Percentiles rank a stretch among this genome's conserved stretches.
Conservation (phyloP, 2,329 filamentous ascomycete genomes). For the Colletotrichum lini region DNA sequence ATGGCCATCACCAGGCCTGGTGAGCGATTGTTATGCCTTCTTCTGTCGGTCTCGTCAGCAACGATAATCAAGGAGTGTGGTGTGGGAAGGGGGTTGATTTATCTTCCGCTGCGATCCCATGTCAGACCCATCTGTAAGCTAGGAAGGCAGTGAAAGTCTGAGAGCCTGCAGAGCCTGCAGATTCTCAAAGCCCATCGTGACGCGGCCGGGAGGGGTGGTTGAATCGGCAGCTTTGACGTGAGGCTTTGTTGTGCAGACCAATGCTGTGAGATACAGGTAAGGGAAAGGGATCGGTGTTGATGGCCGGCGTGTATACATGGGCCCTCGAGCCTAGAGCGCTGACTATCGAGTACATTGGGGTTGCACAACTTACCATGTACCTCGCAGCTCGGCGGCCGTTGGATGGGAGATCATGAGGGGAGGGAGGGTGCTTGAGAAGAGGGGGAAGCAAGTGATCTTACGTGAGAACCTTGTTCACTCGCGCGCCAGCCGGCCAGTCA, state of each 20-base stretch:
- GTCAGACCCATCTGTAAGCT: background rate
- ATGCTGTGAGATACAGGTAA: too few species aligned
- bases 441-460: conserved; percentile 6
- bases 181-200: background rate
- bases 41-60: conserved; percentile 5
- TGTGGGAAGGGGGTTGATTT: background rate
- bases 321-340: background rate
- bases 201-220: background rate
- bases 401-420: conserved; percentile 3
- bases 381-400: background rate
- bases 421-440: too few species aligned
- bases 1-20: background rate
- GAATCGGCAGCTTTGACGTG: background rate
- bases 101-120: background rate
- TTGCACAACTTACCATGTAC: conserved; percentile 9
- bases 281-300: too few species aligned
- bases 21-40: background rate
- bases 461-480: conserved; percentile 27
- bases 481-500: conserved; percentile 2
- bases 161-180: background rate
- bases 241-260: background rate
- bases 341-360: background rate
- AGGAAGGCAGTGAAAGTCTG: background rate
- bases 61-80: background rate
- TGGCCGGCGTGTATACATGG: too few species aligned